Evolutionary conservation across 192 early-diverging fungal species (phyloP).

Genomic region (Dissophora ornata): DNA sequence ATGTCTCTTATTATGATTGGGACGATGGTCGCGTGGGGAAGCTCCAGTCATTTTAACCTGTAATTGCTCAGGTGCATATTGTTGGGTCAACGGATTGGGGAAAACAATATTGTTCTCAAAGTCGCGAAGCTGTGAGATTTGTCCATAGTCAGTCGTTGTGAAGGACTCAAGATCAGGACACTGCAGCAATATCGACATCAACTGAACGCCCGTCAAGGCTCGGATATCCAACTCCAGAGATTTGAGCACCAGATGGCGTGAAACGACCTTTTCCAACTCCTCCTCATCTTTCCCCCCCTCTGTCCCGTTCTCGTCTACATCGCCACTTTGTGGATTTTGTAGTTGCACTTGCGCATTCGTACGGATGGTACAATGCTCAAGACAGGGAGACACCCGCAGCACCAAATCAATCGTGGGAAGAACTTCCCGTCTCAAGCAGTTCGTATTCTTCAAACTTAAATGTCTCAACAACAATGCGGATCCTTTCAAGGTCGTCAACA

Average conservation of each 20-base stretch:
- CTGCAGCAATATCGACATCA: background rate
- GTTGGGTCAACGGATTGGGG: background rate
- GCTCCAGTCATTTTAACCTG: background rate
- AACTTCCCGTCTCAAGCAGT: slow-evolving; percentile 14
- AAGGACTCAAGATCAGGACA: slow-evolving; percentile 24
- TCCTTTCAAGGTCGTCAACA: background rate
- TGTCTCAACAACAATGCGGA: background rate
- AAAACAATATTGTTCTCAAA: background rate
- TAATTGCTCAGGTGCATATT: no score
- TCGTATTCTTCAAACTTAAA: slow-evolving; percentile 19
- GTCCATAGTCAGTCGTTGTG: slow-evolving; percentile 24
- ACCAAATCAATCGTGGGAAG: background rate
- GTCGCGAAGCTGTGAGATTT: background rate
- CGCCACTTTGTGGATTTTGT: no score
- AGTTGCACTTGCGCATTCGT: slow-evolving; percentile 8
- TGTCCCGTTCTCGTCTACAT: no score
- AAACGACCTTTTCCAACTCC: background rate
- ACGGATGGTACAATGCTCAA: slow-evolving; percentile 9
- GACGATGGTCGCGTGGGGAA: background rate
- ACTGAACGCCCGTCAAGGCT: slow-evolving; percentile 7
- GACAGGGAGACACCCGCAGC: background rate
- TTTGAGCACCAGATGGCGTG: background rate
- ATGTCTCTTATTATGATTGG: no score
- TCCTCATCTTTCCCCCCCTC: no score
- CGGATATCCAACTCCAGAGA: slow-evolving; percentile 23